phyloP scores from a whole-genome alignment of 192 early-diverging fungal genomes.

The Helicostylum pulchrum region DNA sequence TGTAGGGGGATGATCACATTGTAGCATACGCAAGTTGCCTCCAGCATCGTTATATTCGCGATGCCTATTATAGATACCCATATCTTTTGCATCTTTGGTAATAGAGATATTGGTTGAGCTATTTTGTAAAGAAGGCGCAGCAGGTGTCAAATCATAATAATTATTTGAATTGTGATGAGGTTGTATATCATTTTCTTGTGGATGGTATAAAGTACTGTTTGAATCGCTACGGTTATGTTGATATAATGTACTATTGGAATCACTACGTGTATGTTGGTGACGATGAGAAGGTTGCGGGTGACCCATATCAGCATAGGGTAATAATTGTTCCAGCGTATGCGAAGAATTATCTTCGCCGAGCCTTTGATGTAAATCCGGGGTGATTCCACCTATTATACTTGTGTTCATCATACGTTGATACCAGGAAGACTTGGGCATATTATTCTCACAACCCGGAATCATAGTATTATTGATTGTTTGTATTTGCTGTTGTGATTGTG shows the following conservation, averaged over 20 bases:
- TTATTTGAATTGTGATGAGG: no score
- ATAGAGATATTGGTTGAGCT: no score
- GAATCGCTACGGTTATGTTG: background rate
- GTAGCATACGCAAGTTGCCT: no score
- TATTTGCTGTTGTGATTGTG: background rate
- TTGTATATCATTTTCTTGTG: no score
- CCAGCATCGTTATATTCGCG: no score
- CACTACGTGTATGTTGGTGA: background rate
- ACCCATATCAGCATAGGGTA: background rate
- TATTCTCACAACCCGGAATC: background rate
- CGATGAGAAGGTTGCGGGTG: background rate
- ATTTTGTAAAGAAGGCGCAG: no score
- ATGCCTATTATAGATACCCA: no score
- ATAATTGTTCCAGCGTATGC: background rate
- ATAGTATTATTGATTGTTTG: background rate
- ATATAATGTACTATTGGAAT: background rate
- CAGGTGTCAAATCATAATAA: no score
- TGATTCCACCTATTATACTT: constrained; percentile 25
- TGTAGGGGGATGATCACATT: no score
- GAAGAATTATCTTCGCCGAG: background rate
- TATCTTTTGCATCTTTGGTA: no score
- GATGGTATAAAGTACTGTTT: no score
- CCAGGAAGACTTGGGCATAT: constrained; percentile 17
- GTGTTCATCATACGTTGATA: constrained; percentile 27
- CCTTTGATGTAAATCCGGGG: constrained; percentile 13